A percentile compares a stretch with the other conserved stretches of the same genome.
phyloP scores from a whole-genome alignment of 2,329 filamentous ascomycete genomes.

The Aspergillus felis region DNA sequence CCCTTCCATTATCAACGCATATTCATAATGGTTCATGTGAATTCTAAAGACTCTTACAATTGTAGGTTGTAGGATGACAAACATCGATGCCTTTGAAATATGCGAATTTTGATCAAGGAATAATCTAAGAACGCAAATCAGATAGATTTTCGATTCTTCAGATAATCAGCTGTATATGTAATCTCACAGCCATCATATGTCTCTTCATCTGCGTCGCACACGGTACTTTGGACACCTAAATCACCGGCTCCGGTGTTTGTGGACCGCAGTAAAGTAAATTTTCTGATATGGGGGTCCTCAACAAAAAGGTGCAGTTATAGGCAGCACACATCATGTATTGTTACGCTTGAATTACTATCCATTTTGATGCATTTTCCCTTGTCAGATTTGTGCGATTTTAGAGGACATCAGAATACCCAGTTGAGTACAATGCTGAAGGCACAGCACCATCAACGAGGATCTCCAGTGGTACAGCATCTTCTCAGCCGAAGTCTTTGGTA shows the following conservation, averaged over 20 bases:
- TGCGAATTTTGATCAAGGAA: neutral
- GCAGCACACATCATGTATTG: neutral
- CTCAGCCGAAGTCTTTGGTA: neutral
- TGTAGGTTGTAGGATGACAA: neutral
- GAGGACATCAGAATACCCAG: neutral
- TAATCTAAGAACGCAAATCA: no score
- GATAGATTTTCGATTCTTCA: neutral
- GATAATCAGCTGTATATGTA: no score
- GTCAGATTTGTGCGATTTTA: neutral
- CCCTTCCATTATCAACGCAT: neutral
- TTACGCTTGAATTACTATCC: neutral
- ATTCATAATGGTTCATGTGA: neutral
- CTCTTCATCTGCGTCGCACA: neutral
- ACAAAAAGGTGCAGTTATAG: no score
- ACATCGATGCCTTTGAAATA: neutral
- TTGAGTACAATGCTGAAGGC: neutral
- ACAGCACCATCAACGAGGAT: neutral
- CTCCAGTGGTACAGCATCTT: neutral
- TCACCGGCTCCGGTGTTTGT: neutral
- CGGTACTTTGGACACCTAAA: neutral
- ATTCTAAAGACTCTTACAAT: neutral
- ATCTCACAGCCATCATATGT: no score
- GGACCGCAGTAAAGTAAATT: neutral
- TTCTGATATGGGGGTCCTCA: no score
- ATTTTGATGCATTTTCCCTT: neutral